These are phyloP conservation scores for Ophiostoma himal-ulmi DNA, from an alignment of 2,329 filamentous ascomycete genomes.

Conservation along the genomic window DNA sequence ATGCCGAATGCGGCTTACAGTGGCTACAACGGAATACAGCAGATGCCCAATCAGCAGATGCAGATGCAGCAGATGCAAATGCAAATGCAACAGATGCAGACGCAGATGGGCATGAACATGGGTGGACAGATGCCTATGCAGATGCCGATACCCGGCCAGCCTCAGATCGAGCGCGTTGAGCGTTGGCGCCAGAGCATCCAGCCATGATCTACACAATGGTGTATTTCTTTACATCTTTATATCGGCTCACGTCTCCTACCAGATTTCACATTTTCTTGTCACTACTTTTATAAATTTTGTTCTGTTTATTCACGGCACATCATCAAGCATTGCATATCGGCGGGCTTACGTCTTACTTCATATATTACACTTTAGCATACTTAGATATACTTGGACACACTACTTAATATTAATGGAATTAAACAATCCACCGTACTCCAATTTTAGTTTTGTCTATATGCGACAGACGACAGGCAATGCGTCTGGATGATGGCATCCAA, in stretches of 20 bases:
- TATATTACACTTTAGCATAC: no score
- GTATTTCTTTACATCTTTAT: neutral
- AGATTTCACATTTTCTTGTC: no score
- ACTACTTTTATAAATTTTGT: neutral
- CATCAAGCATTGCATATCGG: neutral
- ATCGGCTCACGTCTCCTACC: no score
- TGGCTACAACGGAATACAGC: neutral
- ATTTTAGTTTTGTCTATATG: slow-evolving; percentile 18
- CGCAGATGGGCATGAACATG: slow-evolving; percentile 18
- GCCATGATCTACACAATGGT: slow-evolving; percentile 22
- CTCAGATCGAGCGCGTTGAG: slow-evolving; percentile 33
- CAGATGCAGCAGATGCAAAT: neutral
- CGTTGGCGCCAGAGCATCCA: slow-evolving; percentile 33
- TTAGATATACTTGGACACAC: no score
- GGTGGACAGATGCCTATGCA: slow-evolving; percentile 25
- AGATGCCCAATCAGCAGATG: slow-evolving; percentile 9
- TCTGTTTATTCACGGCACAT: neutral
- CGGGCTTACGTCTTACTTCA: neutral
- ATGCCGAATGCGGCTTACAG: neutral
- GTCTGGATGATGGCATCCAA: slow-evolving; percentile 16
- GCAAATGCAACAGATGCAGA: slow-evolving; percentile 16
- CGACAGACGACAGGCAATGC: slow-evolving; percentile 8
- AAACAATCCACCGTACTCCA: slow-evolving; percentile 17
- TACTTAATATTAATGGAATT: neutral
- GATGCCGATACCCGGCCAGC: slow-evolving; percentile 25